Evolutionary conservation across 2,329 filamentous ascomycete genomes (phyloP).

Genomic region (Lasiodiplodia sp.): DNA sequence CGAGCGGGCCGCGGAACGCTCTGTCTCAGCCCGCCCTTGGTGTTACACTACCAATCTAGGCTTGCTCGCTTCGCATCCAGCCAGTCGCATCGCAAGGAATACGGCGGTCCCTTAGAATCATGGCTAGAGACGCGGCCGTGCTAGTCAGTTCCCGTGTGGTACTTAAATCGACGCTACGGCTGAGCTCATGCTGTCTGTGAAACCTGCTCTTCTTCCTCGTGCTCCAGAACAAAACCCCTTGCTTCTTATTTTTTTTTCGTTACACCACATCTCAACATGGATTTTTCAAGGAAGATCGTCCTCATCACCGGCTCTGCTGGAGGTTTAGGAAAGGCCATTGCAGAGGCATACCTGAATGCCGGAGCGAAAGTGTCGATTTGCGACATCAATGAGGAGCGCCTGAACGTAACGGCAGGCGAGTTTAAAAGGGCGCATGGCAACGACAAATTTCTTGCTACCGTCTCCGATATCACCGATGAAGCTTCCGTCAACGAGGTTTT

Average conservation of each 20-base stretch:
- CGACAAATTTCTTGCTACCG: slow-evolving; percentile 37
- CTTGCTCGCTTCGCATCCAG: neutral
- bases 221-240: neutral
- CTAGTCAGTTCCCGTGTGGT: neutral
- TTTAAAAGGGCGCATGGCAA: slow-evolving; percentile 28
- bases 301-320: slow-evolving; percentile 30
- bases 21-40: neutral
- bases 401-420: slow-evolving; percentile 28
- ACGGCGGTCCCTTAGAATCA: neutral
- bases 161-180: neutral
- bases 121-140: neutral
- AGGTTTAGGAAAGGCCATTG: slow-evolving; percentile 29
- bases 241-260: neutral
- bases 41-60: neutral
- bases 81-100: neutral
- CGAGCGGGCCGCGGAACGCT: neutral
- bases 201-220: neutral
- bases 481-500: neutral
- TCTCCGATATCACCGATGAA: slow-evolving; percentile 32
- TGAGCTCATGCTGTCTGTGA: neutral
- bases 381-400: slow-evolving; percentile 44
- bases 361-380: slow-evolving; percentile 45
- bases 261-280: neutral
- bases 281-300: slow-evolving; percentile 13
- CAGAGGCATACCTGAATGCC: slow-evolving; percentile 32